Evolutionary conservation across 768 basidiomycete species (phyloP).

Genomic region (Dendrothele bispora): DNA sequence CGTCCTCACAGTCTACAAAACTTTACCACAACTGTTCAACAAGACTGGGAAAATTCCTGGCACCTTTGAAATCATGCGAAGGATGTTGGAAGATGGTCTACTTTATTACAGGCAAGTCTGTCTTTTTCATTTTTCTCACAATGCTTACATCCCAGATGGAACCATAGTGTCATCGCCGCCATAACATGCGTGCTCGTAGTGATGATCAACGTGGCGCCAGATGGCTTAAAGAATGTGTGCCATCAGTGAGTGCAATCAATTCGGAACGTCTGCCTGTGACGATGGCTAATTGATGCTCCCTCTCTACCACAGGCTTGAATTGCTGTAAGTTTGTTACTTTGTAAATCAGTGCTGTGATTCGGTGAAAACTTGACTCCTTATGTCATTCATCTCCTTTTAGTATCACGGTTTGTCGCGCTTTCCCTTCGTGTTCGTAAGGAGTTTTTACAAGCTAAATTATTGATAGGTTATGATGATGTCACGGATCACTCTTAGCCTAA

Average conservation of each 20-base stretch:
- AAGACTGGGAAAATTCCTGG: not conserved
- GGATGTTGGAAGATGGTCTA: not conserved
- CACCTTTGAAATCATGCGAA: not conserved
- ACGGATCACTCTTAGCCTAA: not conserved
- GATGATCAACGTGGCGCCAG: slow-evolving; percentile 2
- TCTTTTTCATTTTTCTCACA: not conserved
- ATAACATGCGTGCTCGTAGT: not conserved
- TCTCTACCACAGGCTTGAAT: not conserved
- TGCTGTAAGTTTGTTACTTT: not conserved
- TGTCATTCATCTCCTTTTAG: not conserved
- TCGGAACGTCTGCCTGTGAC: not conserved
- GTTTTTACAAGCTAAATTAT: too few relatives aligned
- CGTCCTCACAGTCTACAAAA: not conserved
- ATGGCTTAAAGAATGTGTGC: not conserved
- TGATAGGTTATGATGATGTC: slow-evolving; percentile 1
- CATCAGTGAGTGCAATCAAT: not conserved
- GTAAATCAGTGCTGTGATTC: not conserved
- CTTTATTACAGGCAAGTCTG: slow-evolving; percentile 1
- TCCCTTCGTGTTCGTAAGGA: too few relatives aligned
- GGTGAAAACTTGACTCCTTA: not conserved
- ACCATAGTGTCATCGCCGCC: not conserved
- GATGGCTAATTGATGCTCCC: not conserved
- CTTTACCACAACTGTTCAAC: not conserved
- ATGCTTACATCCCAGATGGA: not conserved
- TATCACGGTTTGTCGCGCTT: not conserved